Evolutionary conservation across 306 rosid genomes (phyloP).

Genomic region (Quercus glauca): DNA sequence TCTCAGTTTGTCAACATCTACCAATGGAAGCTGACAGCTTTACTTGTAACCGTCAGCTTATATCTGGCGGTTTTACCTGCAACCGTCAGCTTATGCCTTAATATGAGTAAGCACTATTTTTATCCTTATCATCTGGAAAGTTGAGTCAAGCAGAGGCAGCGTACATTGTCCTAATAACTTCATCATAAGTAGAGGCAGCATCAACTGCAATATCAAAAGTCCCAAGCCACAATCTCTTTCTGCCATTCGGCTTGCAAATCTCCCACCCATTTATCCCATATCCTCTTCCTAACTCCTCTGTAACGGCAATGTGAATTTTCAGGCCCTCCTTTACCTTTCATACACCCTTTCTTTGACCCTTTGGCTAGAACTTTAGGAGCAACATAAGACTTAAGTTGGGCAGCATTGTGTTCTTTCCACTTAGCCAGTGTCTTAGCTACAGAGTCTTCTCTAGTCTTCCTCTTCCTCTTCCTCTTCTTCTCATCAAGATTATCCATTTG

Average conservation of each 20-base stretch:
- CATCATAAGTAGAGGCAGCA: constrained; percentile 78
- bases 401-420: constrained; percentile 51
- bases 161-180: constrained; percentile 92
- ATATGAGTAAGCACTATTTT: too few species aligned
- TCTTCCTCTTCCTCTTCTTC: constrained; percentile 20
- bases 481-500: constrained; percentile 15
- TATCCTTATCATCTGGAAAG: constrained; percentile 34
- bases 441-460: constrained; percentile 66
- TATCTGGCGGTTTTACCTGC: too few species aligned
- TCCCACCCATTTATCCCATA: too few species aligned
- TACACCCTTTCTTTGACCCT: too few species aligned
- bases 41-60: too few species aligned
- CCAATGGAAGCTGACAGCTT: too few species aligned
- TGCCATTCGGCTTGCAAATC: constrained; percentile 35
- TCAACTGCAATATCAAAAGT: constrained; percentile 63
- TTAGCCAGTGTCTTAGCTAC: constrained; percentile 67
- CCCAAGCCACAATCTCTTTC: constrained; percentile 79
- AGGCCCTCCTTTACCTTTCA: too few species aligned
- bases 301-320: constrained; percentile 18
- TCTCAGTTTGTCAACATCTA: too few species aligned
- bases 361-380: too few species aligned
- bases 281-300: too few species aligned
- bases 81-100: too few species aligned
- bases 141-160: constrained; percentile 77
- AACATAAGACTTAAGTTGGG: constrained; percentile 3